These are phyloP conservation scores for Nemania sp. DNA, from an alignment of 2,329 filamentous ascomycete genomes.

Conservation along the genomic window DNA sequence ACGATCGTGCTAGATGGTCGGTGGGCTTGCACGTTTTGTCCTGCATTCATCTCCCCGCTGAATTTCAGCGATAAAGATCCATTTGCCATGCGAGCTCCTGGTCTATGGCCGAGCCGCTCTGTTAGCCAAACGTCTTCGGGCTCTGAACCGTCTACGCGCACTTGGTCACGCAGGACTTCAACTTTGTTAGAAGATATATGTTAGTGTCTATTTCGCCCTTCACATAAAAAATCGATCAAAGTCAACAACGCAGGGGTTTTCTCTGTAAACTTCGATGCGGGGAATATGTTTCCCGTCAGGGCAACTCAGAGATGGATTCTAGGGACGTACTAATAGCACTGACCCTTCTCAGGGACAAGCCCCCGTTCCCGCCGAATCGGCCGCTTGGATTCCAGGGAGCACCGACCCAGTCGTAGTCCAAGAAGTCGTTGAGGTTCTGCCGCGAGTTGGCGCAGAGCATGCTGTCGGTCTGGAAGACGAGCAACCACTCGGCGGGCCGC, in stretches of 20 bases:
- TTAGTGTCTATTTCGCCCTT: neutral
- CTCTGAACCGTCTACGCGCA: slow-evolving; percentile 48
- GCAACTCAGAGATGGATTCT: slow-evolving; percentile 1
- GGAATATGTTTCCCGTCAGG: neutral
- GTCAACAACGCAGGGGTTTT: neutral
- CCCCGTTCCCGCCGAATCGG: slow-evolving; percentile 56
- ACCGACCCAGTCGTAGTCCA: slow-evolving; percentile 59
- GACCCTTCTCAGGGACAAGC: slow-evolving; percentile 57
- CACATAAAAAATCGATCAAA: neutral
- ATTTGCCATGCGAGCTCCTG: slow-evolving; percentile 55
- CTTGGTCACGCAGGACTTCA: slow-evolving; percentile 55
- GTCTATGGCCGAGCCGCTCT: slow-evolving; percentile 55
- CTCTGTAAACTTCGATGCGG: neutral
- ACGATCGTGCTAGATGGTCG: too few relatives aligned
- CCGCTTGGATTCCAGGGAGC: slow-evolving; percentile 52
- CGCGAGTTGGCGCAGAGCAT: slow-evolving; percentile 59
- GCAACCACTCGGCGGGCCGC: slow-evolving; percentile 56
- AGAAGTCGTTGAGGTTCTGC: slow-evolving; percentile 53
- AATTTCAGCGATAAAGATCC: slow-evolving; percentile 54
- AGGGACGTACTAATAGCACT: slow-evolving; percentile 54
- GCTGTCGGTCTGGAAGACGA: slow-evolving; percentile 60
- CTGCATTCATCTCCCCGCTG: slow-evolving; percentile 54
- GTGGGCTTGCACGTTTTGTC: slow-evolving; percentile 38
- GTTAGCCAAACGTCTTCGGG: slow-evolving; percentile 63
- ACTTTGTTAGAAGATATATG: slow-evolving; percentile 31